phyloP scores from a whole-genome alignment of 2,329 filamentous ascomycete genomes.

The Aspergillus novofumigatus region DNA sequence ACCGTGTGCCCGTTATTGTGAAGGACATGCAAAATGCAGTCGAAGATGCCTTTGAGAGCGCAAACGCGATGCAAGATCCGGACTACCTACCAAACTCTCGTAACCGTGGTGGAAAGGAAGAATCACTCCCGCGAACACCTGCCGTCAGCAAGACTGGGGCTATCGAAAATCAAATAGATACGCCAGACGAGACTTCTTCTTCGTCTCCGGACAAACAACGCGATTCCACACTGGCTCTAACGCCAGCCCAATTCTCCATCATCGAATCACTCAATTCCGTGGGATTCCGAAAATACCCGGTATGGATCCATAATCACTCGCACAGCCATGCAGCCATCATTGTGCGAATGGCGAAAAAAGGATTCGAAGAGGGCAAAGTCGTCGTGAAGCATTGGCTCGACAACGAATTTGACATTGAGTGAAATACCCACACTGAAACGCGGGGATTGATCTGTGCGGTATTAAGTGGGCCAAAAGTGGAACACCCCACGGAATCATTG shows the following conservation, averaged over 20 bases:
- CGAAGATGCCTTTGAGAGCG: slow-evolving; percentile 71
- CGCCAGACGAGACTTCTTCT: not conserved
- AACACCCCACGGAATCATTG: not conserved
- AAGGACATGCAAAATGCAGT: slow-evolving; percentile 71
- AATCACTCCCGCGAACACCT: slow-evolving; percentile 1
- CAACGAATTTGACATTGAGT: slow-evolving; percentile 64
- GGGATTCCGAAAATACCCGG: slow-evolving; percentile 56
- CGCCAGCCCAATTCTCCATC: slow-evolving; percentile 78
- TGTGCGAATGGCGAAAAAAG: slow-evolving; percentile 62
- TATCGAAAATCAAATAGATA: not conserved
- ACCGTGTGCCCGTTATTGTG: slow-evolving; percentile 71
- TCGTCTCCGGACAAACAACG: not conserved
- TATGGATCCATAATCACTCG: slow-evolving; percentile 56
- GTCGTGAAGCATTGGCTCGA: slow-evolving; percentile 79
- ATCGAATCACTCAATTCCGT: slow-evolving; percentile 68
- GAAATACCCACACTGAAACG: not conserved
- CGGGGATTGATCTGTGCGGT: not conserved
- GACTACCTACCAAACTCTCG: slow-evolving; percentile 63
- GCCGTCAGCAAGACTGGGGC: not conserved
- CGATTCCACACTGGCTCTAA: slow-evolving; percentile 71
- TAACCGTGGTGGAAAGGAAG: slow-evolving; percentile 30
- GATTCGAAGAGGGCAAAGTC: slow-evolving; percentile 71
- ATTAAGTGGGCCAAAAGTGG: not conserved
- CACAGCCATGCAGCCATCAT: slow-evolving; percentile 91
- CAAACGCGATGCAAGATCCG: slow-evolving; percentile 64